A percentile compares a stretch with the other conserved stretches of the same genome.
These are phyloP conservation scores for Phytopythium ostracodes DNA, from an alignment of 352 stramenopile genomes.

Conservation along the genomic window DNA sequence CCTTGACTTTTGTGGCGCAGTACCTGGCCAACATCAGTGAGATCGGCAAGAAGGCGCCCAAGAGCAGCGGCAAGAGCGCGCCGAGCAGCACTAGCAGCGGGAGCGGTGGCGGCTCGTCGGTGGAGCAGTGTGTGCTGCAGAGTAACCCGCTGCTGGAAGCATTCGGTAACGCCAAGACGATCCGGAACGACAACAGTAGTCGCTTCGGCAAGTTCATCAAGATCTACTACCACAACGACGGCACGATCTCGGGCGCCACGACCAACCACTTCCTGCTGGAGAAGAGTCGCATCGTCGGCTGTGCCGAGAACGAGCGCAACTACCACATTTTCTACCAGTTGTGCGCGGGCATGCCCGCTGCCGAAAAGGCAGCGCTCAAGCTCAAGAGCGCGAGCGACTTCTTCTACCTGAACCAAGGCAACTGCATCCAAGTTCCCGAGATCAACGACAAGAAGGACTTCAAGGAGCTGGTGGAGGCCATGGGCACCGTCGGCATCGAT, in stretches of 20 bases:
- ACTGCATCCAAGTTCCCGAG: constrained; percentile 89
- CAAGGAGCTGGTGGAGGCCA: constrained; percentile 90
- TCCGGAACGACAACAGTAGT: constrained; percentile 96
- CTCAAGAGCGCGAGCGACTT: constrained; percentile 89
- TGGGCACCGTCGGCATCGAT: constrained; percentile 89
- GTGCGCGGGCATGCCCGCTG: constrained; percentile 70
- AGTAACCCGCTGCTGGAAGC: constrained; percentile 92
- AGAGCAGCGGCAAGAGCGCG: constrained; percentile 59
- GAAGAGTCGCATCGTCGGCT: constrained; percentile 95
- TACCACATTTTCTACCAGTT: constrained; percentile 99
- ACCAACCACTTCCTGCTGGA: constrained; percentile 98
- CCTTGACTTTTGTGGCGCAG: constrained; percentile 19
- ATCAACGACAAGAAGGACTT: constrained; percentile 95
- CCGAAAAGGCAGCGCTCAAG: constrained; percentile 72
- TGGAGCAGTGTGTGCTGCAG: constrained; percentile 90
- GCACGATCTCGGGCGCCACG: constrained; percentile 89
- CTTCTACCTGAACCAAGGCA: constrained; percentile 92
- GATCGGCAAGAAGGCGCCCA: constrained; percentile 75
- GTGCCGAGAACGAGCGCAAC: constrained; percentile 93
- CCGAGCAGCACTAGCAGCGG: constrained; percentile 18
- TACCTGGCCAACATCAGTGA: constrained; percentile 90
- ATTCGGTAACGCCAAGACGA: constrained; percentile 93
- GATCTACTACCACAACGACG: constrained; percentile 91
- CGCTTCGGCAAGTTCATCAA: constrained; percentile 97
- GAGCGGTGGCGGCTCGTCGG: constrained; percentile 44